Percentiles rank a stretch among this genome's conserved stretches.
phyloP scores from a whole-genome alignment of 2,329 filamentous ascomycete species.

The Penicillium expansum region DNA sequence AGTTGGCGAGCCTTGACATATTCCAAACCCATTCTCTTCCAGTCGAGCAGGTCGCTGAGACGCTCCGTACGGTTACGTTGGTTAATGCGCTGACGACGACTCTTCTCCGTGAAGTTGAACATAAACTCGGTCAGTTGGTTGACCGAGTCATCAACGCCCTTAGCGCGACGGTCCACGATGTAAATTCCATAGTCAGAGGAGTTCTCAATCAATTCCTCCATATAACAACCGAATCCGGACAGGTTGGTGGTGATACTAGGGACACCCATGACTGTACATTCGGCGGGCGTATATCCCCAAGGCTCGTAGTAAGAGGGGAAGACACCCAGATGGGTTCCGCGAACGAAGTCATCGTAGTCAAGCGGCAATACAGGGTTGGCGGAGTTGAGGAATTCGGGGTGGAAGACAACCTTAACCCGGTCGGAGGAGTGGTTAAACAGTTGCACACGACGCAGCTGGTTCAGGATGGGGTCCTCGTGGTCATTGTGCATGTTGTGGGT shows the following conservation, averaged over 20 bases:
- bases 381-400: slow-evolving; percentile 95
- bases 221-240: slow-evolving; percentile 97
- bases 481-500: slow-evolving; percentile 99
- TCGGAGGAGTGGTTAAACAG: slow-evolving; percentile 95
- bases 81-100: slow-evolving; percentile 94
- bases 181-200: slow-evolving; percentile 98
- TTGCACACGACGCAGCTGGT: slow-evolving; percentile 92
- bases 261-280: slow-evolving; percentile 98
- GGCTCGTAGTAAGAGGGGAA: slow-evolving; percentile 99
- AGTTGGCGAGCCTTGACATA: slow-evolving; percentile 97
- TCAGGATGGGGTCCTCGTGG: slow-evolving; percentile 85
- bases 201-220: slow-evolving; percentile 99
- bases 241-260: slow-evolving; percentile 97
- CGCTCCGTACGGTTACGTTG: slow-evolving; percentile 96
- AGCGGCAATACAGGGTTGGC: slow-evolving; percentile 91
- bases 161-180: slow-evolving; percentile 92
- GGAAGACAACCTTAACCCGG: slow-evolving; percentile 96
- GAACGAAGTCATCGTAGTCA: slow-evolving; percentile 98
- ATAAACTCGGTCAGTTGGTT: slow-evolving; percentile 91
- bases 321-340: slow-evolving; percentile 90
- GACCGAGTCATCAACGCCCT: slow-evolving; percentile 95
- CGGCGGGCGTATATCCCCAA: slow-evolving; percentile 97
- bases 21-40: slow-evolving; percentile 99
- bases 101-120: slow-evolving; percentile 93
- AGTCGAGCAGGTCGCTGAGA: slow-evolving; percentile 90